These are phyloP conservation scores for Stagonosporopsis tanaceti DNA, from an alignment of 2,329 filamentous ascomycete genomes.

Conservation along the genomic window DNA sequence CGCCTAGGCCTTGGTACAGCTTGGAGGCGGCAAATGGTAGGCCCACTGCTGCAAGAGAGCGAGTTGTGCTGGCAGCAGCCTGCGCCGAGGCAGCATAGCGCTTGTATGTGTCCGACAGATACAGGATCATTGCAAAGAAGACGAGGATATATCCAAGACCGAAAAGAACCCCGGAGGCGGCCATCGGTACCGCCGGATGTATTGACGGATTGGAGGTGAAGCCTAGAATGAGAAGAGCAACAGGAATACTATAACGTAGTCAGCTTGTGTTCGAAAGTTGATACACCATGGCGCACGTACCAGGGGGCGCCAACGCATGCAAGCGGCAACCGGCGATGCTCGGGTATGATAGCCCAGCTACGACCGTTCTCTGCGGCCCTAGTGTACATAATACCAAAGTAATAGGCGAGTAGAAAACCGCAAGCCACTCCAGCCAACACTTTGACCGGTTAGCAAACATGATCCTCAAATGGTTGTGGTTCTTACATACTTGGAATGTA, in stretches of 20 bases:
- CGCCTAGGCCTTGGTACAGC: constrained; percentile 4
- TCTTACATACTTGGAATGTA: constrained; percentile 7
- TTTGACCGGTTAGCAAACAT: neutral
- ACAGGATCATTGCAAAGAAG: constrained; percentile 58
- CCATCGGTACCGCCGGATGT: constrained; percentile 39
- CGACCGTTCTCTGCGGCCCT: neutral
- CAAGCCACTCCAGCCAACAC: constrained; percentile 6
- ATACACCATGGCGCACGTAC: constrained; percentile 21
- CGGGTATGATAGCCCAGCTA: constrained; percentile 52
- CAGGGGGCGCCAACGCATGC: constrained; percentile 72
- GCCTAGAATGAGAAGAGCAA: constrained; percentile 5
- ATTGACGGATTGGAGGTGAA: constrained; percentile 24
- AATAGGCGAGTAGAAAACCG: constrained; percentile 4
- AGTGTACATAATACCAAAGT: neutral
- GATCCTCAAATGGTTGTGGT: neutral
- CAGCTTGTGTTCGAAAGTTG: neutral
- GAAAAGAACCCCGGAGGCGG: constrained; percentile 55
- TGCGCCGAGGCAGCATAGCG: constrained; percentile 74
- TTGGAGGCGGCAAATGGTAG: constrained; percentile 6
- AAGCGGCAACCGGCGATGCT: constrained; percentile 73
- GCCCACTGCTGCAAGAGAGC: constrained; percentile 7
- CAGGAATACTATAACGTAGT: constrained; percentile 1
- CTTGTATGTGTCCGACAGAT: constrained; percentile 57
- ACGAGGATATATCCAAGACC: constrained; percentile 66
- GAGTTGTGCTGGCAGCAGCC: constrained; percentile 12